Evolutionary conservation across 2,329 filamentous ascomycete species (phyloP), one percentile per base, ranked within the genome.

Genomic region (Alternaria arborescens): DNA sequence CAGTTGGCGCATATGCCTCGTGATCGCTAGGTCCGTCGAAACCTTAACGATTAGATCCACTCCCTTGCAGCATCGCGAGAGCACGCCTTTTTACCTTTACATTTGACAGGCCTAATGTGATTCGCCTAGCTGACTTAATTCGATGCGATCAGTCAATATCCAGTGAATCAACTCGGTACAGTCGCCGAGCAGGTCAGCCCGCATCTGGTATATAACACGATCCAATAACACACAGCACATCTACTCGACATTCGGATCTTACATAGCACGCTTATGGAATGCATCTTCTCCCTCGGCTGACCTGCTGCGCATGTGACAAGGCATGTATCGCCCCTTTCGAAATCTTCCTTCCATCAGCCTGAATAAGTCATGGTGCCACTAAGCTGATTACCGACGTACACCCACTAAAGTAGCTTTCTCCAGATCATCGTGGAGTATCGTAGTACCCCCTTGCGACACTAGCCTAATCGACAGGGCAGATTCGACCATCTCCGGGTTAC

Each of bases 391-490:
- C 30, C 46, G 30, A 48, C 30, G 34, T 16, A 36, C 30, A 14
- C 30, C 46, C 30, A 30, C 46, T 48, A 48, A 48, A 16, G 18
- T 48, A 48, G 46, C 46, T 36, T 36, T 48, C 46, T 48, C 46
- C 18, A 48, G 46, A 48, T 36, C 46, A 36, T 48, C 46, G 20
- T 48, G 46, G 18, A 32, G 30, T 18, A 36, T 32, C 46, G 34
- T 36, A 20, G 46, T 36, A 36, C 30, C 22, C 8, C 43, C 18
- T 34, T 34, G 30, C 22, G 30, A 16, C 12, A 4, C 46, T 34
- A 48, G 46, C 30, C 34, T 48, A 20, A 48, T 48, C 46, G 46
- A 34, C 30, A 24, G 18, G 46, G 46, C 46, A 48, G 18, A 34
- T 34, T 8, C 14, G 46, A 22, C 18, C 30, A 36, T n/a, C 16